phyloP scores from a whole-genome alignment of 305 asterid genomes.

The Fraxinus latifolia region DNA sequence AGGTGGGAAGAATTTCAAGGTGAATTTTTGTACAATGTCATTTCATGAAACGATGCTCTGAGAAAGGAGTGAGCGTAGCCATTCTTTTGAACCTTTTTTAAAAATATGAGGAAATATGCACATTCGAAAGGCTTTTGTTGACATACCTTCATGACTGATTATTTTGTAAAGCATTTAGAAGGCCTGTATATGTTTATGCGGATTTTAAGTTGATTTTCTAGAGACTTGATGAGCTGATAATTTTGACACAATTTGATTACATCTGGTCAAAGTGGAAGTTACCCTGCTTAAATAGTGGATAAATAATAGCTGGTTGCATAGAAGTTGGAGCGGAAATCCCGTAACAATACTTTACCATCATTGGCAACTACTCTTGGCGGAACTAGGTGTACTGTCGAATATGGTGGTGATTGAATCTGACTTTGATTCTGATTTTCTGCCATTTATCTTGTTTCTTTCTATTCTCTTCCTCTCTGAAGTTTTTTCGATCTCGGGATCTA shows the following conservation, averaged over 20 bases:
- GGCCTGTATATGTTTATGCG: not conserved
- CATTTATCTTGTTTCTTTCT: not conserved
- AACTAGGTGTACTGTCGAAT: not conserved
- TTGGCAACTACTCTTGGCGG: not conserved
- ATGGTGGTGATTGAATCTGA: not conserved
- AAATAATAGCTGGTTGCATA: not conserved
- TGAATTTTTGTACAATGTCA: not conserved
- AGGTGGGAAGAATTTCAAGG: not conserved
- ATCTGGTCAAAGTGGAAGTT: not conserved
- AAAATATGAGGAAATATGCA: not conserved
- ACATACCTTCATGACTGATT: not conserved
- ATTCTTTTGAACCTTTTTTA: not conserved
- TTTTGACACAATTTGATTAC: not conserved
- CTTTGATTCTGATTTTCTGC: not conserved
- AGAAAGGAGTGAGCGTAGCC: not conserved
- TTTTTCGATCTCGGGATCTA: not conserved
- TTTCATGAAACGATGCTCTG: not conserved
- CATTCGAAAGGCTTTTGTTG: not conserved
- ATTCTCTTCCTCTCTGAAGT: not conserved
- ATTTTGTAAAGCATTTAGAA: not conserved
- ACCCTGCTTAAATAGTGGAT: not conserved
- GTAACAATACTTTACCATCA: not conserved
- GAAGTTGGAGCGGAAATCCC: not conserved
- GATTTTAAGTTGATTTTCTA: not conserved
- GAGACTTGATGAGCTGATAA: not conserved